Base-by-base conservation (phyloP, 2,329 filamentous ascomycete genomes). In the Scedosporium apiospermum region DNA sequence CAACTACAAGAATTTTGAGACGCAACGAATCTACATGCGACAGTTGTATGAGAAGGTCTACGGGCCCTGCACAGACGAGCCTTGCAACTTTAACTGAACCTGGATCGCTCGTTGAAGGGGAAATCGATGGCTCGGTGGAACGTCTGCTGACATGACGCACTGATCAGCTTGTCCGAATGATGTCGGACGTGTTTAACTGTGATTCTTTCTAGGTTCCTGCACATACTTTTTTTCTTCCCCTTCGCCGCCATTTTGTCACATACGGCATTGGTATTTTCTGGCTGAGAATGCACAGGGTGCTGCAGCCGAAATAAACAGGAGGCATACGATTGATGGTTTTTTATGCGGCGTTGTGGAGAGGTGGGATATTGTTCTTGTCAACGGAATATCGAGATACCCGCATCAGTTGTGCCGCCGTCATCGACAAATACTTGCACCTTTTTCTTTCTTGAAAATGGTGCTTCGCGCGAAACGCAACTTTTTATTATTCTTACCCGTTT, bases 1-100 rank as follows among this genome's bases (percentile, higher is more conserved):
- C 16, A 66, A 66, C 62, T 66, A 66, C 57, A 49, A 34, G 3
- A 60, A 64, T 34, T 65, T 66, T 23, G 62, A 65, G 23, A 44
- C 61, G 27, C 65, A 66, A 46, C 62, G 65, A 27, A 23, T 60
- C 18, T 59, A 59, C 21, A 30, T 63, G 26, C 55, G 61, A 30
- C 61, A 59, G 18, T 16, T 59, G 2, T 42, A 57, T 27, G n/a
- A 44, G 34, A 58, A 59, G 55, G 23, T 26, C 4, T 18, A 44
- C 16, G 61, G 61, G 1, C 12, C 18, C 34, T 55, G 46, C 30
- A 23, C 42, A 1, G 61, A 59, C 12, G 26, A 58, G n/a, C 44
- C 61, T 6, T 53, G 21, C 27, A 30, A 4, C 16, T 59, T 41
- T 59, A 62, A 41, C 42, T 53, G 12, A 53, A 9, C n/a, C 18